Evolutionary conservation across 2,329 filamentous ascomycete species (phyloP).

Genomic region (Hawksworthiomyces lignivorus): DNA sequence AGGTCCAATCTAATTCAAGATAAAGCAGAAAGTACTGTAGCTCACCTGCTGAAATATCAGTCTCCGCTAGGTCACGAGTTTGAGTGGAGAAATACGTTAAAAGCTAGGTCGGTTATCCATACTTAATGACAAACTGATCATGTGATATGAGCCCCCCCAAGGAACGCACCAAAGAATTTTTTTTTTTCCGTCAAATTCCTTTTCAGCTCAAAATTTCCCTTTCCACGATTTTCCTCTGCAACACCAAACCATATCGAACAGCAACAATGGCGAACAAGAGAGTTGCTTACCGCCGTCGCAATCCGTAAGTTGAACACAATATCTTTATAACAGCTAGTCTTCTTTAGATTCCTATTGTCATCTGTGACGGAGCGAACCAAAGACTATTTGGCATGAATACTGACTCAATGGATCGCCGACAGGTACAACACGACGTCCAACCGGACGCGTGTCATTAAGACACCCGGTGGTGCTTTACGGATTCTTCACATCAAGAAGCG

Average conservation of each 20-base stretch:
- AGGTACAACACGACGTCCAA: conserved; percentile 99
- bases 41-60: too few species aligned
- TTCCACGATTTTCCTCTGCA: conserved; percentile 5
- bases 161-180: conserved; percentile 15
- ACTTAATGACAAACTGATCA: too few species aligned
- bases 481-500: conserved; percentile 99
- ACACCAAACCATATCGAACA: conserved; percentile 27
- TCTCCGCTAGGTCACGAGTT: too few species aligned
- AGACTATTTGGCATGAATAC: not conserved
- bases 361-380: not conserved
- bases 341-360: not conserved
- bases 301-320: conserved; percentile 70
- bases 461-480: conserved; percentile 89
- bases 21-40: too few species aligned
- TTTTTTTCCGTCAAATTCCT: conserved; percentile 12
- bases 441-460: conserved; percentile 93
- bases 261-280: conserved; percentile 52
- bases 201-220: conserved; percentile 5
- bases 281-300: conserved; percentile 67
- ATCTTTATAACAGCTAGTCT: too few species aligned
- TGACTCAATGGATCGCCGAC: conserved; percentile 12
- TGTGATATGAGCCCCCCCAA: conserved; percentile 11
- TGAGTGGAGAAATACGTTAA: too few species aligned
- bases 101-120: too few species aligned
- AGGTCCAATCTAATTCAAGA: too few species aligned